Evolutionary conservation across 2,329 filamentous ascomycete species (phyloP).

Genomic region (Pseudocercospora crystallina): DNA sequence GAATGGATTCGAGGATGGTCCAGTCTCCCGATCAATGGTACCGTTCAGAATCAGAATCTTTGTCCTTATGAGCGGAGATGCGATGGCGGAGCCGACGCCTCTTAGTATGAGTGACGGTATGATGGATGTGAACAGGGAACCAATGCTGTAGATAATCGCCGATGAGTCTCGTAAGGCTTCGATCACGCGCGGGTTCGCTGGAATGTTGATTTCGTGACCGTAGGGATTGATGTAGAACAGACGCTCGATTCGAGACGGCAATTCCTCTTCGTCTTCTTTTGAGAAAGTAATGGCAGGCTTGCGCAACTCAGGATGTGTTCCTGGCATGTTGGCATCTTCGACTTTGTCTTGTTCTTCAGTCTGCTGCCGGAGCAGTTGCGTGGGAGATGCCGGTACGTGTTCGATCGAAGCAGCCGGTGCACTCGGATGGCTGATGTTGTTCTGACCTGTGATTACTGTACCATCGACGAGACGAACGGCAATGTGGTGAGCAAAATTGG

Average conservation of each 20-base stretch:
- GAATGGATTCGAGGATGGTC: slow-evolving; percentile 64
- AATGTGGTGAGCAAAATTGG: slow-evolving; percentile 94
- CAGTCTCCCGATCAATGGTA: slow-evolving; percentile 81
- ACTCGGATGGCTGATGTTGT: slow-evolving; percentile 84
- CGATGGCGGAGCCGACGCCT: slow-evolving; percentile 66
- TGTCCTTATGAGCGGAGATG: slow-evolving; percentile 54
- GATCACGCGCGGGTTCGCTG: slow-evolving; percentile 77
- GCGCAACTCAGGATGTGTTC: slow-evolving; percentile 75
- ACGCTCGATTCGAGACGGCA: slow-evolving; percentile 73
- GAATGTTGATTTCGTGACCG: slow-evolving; percentile 88
- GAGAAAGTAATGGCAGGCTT: slow-evolving; percentile 79
- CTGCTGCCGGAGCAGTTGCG: slow-evolving; percentile 33
- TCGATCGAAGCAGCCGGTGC: slow-evolving; percentile 48
- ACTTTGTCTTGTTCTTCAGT: slow-evolving; percentile 62
- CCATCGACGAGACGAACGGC: slow-evolving; percentile 77
- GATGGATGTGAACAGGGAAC: slow-evolving; percentile 88
- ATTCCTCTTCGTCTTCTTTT: slow-evolving; percentile 71
- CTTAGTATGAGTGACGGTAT: slow-evolving; percentile 78
- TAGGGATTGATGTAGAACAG: slow-evolving; percentile 99
- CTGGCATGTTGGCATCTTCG: slow-evolving; percentile 78
- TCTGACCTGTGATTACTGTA: slow-evolving; percentile 81
- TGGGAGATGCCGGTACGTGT: slow-evolving; percentile 26
- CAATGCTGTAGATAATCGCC: slow-evolving; percentile 85
- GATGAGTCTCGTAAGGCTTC: slow-evolving; percentile 64
- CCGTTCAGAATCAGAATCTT: slow-evolving; percentile 87